Evolutionary conservation across 495 filamentous ascomycete species (phyloP).

Genomic region (Neurospora terricola): DNA sequence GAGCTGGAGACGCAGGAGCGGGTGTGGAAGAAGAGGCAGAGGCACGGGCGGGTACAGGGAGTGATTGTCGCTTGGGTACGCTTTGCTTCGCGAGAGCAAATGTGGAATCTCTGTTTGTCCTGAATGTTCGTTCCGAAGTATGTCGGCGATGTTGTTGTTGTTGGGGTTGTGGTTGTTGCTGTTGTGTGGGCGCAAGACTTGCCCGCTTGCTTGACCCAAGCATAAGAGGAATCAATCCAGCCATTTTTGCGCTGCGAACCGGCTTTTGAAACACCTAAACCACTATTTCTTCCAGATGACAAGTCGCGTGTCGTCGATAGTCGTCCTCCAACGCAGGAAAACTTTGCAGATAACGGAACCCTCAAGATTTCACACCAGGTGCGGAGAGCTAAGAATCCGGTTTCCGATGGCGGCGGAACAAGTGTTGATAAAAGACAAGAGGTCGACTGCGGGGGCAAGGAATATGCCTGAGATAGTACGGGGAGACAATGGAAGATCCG

Average conservation of each 20-base stretch:
- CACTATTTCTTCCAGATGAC: background rate
- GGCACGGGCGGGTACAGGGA: slow-evolving; percentile 6
- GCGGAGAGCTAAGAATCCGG: background rate
- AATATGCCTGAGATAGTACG: background rate
- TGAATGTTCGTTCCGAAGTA: slow-evolving; percentile 2
- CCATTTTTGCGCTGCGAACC: slow-evolving; percentile 3
- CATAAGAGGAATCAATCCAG: slow-evolving; percentile 22
- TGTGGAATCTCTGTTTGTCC: slow-evolving; percentile 4
- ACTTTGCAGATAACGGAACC: background rate
- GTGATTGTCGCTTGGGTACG: slow-evolving; percentile 14
- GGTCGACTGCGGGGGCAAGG: background rate
- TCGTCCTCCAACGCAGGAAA: background rate
- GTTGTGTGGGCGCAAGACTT: slow-evolving; percentile 10
- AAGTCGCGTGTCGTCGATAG: background rate
- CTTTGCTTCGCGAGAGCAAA: background rate
- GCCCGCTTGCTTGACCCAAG: slow-evolving; percentile 18
- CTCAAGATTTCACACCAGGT: background rate
- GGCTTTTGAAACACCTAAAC: background rate
- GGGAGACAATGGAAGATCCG: background rate
- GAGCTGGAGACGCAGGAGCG: background rate
- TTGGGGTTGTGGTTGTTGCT: slow-evolving; percentile 1
- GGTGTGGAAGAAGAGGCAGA: background rate
- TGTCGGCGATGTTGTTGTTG: slow-evolving; percentile 1
- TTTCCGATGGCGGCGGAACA: background rate
- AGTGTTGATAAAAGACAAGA: background rate